Evolutionary conservation across 2,329 filamentous ascomycete genomes (phyloP).

Genomic region (Colletotrichum siamense): DNA sequence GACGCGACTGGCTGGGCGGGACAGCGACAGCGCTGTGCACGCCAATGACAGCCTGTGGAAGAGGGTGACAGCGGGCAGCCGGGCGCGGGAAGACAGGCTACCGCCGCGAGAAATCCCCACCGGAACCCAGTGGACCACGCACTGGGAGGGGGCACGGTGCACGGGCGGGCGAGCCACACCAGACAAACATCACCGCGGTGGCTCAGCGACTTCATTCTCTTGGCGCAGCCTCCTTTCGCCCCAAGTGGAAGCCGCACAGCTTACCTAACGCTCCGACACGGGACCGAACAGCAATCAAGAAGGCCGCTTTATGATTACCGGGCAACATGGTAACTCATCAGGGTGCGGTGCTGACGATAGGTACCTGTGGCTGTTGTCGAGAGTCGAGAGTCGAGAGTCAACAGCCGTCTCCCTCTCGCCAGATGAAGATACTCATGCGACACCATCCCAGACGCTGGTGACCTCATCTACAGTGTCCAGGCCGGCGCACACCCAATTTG

Average conservation of each 20-base stretch:
- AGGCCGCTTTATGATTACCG: neutral
- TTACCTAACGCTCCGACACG: neutral
- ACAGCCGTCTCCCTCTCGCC: neutral
- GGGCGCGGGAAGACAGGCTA: neutral
- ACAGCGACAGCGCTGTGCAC: slow-evolving; percentile 1
- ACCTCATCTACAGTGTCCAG: neutral
- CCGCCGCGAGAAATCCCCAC: neutral
- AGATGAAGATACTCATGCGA: neutral
- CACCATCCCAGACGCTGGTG: slow-evolving; percentile 2
- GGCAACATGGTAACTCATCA: neutral
- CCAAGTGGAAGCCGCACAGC: neutral
- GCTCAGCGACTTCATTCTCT: neutral
- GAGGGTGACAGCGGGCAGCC: neutral
- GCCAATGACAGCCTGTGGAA: neutral
- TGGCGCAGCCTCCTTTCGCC: neutral
- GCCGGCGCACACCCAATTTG: neutral
- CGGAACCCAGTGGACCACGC: neutral
- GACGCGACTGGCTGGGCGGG: slow-evolving; percentile 9
- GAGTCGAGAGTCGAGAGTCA: neutral
- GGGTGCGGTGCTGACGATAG: neutral
- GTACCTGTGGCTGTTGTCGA: neutral
- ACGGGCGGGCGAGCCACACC: slow-evolving; percentile 15
- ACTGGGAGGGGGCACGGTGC: neutral
- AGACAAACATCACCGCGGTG: slow-evolving; percentile 4
- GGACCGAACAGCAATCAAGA: slow-evolving; percentile 1